Conservation (phyloP, 768 basidiomycete species). For the Leccinum boreale region DNA sequence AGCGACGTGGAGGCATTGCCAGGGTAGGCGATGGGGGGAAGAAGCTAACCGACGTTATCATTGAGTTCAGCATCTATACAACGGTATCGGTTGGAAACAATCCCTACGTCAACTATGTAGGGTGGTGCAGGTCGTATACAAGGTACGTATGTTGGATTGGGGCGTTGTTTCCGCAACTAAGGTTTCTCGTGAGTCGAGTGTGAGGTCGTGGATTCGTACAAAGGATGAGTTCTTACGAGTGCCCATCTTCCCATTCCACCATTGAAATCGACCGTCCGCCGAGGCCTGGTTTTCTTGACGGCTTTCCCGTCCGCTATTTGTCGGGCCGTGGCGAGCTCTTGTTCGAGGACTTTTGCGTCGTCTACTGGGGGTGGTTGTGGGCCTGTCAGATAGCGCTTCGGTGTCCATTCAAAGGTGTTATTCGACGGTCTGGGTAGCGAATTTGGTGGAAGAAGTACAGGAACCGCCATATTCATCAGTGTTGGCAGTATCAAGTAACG, state of each 20-base stretch:
- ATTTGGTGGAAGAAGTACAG: conserved; percentile 52
- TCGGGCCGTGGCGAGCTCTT: conserved; percentile 71
- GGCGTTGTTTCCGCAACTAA: conserved; percentile 74
- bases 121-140: conserved; percentile 82
- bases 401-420: conserved; percentile 69
- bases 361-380: conserved; percentile 80
- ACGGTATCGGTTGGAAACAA: conserved; percentile 11
- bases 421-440: conserved; percentile 36
- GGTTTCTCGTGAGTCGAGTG: background rate
- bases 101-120: conserved; percentile 82
- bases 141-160: conserved; percentile 72
- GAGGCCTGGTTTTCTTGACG: conserved; percentile 87
- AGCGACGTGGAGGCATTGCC: conserved; percentile 89
- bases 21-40: conserved; percentile 90
- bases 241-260: conserved; percentile 85
- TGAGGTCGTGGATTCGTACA: background rate
- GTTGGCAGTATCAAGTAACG: background rate
- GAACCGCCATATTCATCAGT: conserved; percentile 33
- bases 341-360: conserved; percentile 70
- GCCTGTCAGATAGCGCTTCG: conserved; percentile 59
- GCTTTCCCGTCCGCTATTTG: conserved; percentile 76
- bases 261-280: conserved; percentile 93
- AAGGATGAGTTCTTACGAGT: conserved; percentile 51
- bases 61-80: conserved; percentile 24
- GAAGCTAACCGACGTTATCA: conserved; percentile 53